phyloP scores from a whole-genome alignment of 768 basidiomycete species.

The Leccinum ochraceum region DNA sequence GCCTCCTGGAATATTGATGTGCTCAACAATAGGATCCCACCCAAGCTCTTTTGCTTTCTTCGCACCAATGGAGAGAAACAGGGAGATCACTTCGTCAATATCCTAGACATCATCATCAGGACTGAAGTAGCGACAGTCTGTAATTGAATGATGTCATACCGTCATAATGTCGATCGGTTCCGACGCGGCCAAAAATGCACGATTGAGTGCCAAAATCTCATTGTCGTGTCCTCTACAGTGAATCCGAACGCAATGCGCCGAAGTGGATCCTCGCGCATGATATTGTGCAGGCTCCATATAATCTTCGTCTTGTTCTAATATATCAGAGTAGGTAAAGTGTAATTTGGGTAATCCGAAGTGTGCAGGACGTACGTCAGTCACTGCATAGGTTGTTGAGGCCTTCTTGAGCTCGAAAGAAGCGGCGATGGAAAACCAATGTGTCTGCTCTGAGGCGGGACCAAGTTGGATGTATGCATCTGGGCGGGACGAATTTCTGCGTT shows the following conservation, averaged over 20 bases:
- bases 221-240: not conserved
- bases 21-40: constrained; percentile 11
- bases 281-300: constrained; percentile 25
- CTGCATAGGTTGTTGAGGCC: too few species aligned
- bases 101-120: too few species aligned
- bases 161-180: not conserved
- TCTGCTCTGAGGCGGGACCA: too few species aligned
- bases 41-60: not conserved
- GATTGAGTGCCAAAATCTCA: constrained; percentile 30
- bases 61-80: too few species aligned
- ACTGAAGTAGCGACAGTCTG: too few species aligned
- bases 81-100: too few species aligned
- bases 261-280: not conserved
- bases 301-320: constrained; percentile 21
- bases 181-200: constrained; percentile 1
- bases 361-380: too few species aligned
- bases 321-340: not conserved
- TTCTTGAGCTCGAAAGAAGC: too few species aligned
- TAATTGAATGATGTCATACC: too few species aligned
- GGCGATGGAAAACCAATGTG: too few species aligned
- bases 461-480: too few species aligned
- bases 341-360: not conserved
- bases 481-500: too few species aligned
- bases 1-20: not conserved
- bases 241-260: not conserved